Percentiles rank a stretch among this genome's conserved stretches.
These are phyloP conservation scores for Aspergillus sp. DNA, from an alignment of 2,329 filamentous ascomycete species.

Conservation along the genomic window DNA sequence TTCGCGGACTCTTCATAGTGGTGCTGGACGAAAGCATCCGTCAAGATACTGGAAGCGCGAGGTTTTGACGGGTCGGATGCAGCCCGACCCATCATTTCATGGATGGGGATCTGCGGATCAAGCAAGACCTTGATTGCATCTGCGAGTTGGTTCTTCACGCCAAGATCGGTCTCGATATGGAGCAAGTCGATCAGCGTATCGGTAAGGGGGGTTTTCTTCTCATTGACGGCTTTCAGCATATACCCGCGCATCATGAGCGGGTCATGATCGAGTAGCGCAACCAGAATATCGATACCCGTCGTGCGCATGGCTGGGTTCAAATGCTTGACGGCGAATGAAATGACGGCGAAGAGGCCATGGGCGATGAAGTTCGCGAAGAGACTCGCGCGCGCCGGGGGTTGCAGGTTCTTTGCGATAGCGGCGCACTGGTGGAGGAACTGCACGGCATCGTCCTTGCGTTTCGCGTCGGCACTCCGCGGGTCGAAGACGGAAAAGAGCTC, in stretches of 20 bases:
- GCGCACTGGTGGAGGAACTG: constrained; percentile 96
- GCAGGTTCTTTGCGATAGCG: constrained; percentile 85
- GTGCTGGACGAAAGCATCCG: constrained; percentile 73
- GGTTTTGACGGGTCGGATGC: constrained; percentile 62
- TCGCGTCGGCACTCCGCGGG: constrained; percentile 51
- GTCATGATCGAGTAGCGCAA: constrained; percentile 92
- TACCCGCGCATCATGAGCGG: constrained; percentile 87
- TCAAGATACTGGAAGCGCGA: constrained; percentile 59
- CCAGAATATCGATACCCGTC: constrained; percentile 85
- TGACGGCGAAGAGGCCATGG: constrained; percentile 78
- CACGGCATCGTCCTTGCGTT: constrained; percentile 84
- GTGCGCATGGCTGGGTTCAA: constrained; percentile 76
- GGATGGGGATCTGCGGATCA: constrained; percentile 57
- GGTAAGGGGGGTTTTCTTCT: constrained; percentile 75
- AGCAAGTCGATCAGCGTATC: constrained; percentile 89
- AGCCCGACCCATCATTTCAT: constrained; percentile 49
- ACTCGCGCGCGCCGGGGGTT: constrained; percentile 67
- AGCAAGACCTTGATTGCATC: constrained; percentile 91
- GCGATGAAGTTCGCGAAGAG: constrained; percentile 85
- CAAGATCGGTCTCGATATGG: constrained; percentile 81
- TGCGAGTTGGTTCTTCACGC: constrained; percentile 89
- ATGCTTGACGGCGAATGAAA: constrained; percentile 83
- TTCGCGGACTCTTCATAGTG: constrained; percentile 85
- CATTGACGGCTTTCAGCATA: constrained; percentile 82
- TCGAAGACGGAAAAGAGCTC: constrained; percentile 84